These are phyloP conservation scores for Monilinia vaccinii-corymbosi DNA, from an alignment of 2,329 filamentous ascomycete species.

Conservation along the genomic window DNA sequence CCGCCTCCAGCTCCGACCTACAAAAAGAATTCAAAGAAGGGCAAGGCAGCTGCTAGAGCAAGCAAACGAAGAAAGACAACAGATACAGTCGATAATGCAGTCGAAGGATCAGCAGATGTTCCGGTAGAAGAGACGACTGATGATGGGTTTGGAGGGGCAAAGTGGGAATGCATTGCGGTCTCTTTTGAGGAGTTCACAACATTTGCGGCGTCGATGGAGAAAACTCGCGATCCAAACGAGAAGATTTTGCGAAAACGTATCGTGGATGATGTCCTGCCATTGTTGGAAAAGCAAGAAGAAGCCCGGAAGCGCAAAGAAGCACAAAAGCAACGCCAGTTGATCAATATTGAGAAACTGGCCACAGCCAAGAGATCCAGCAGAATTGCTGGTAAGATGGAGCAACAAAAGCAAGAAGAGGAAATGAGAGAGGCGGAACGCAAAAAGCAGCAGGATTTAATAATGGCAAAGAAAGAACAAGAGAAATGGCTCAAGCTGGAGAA, in stretches of 20 bases:
- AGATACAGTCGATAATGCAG: conserved; percentile 33
- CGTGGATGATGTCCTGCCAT: conserved; percentile 69
- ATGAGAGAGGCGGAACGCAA: conserved; percentile 61
- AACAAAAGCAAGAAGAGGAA: conserved; percentile 64
- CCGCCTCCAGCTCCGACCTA: conserved; percentile 48
- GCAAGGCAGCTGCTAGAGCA: conserved; percentile 52
- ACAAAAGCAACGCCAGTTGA: conserved; percentile 66
- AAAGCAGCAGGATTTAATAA: conserved; percentile 53
- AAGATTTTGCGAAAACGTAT: conserved; percentile 66
- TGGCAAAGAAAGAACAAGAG: conserved; percentile 58
- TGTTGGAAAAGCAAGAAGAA: conserved; percentile 72
- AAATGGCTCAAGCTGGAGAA: conserved; percentile 50
- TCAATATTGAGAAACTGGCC: conserved; percentile 79
- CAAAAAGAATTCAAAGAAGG: conserved; percentile 57
- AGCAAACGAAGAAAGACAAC: conserved; percentile 63
- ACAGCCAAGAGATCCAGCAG: conserved; percentile 89
- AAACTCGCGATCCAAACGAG: conserved; percentile 76
- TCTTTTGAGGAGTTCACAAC: conserved; percentile 66
- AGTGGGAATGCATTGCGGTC: conserved; percentile 87
- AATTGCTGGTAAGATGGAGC: conserved; percentile 73
- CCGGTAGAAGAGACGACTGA: conserved; percentile 39
- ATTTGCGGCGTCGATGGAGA: conserved; percentile 63
- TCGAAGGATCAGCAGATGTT: conserved; percentile 32
- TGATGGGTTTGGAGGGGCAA: conserved; percentile 64
- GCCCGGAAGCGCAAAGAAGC: conserved; percentile 61